These are phyloP conservation scores for Cryptococcus sp. DNA, from an alignment of 1,284 basidiomycete genomes.

Conservation along the genomic window DNA sequence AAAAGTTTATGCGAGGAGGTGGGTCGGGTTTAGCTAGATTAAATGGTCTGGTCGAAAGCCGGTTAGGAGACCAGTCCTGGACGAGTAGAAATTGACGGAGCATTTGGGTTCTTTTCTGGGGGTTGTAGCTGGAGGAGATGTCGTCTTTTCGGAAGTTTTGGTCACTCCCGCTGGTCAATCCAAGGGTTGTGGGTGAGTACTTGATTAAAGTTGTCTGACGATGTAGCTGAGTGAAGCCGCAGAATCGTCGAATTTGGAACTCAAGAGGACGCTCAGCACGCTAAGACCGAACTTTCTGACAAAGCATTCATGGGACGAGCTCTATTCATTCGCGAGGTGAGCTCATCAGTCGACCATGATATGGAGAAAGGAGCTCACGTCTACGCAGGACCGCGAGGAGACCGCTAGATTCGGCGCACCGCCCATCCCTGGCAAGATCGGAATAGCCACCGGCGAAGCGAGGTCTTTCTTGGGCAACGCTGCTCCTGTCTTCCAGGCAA, in stretches of 20 bases:
- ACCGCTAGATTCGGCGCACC: constrained; percentile 91
- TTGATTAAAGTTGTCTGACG: background rate
- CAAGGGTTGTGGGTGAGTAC: constrained; percentile 93
- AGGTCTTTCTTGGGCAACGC: constrained; percentile 68
- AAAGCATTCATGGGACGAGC: constrained; percentile 83
- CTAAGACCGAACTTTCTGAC: constrained; percentile 85
- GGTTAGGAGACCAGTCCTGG: background rate
- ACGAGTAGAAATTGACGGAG: constrained; percentile 2
- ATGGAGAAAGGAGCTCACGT: constrained; percentile 4
- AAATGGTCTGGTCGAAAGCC: constrained; percentile 1
- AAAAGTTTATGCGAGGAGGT: constrained; percentile 99
- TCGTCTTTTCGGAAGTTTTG: constrained; percentile 98
- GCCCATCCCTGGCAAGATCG: constrained; percentile 88
- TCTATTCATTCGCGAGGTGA: constrained; percentile 92
- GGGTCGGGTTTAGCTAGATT: constrained; percentile 64
- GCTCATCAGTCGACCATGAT: constrained; percentile 14
- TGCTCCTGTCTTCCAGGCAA: constrained; percentile 20
- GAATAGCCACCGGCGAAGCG: constrained; percentile 74
- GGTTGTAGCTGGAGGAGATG: constrained; percentile 77
- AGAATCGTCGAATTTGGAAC: constrained; percentile 92
- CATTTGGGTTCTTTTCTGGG: constrained; percentile 5
- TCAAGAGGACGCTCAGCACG: constrained; percentile 77
- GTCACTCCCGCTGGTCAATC: constrained; percentile 93
- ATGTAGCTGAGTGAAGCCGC: constrained; percentile 4
- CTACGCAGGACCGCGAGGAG: constrained; percentile 83